phyloP scores from a whole-genome alignment of 176 grass and related monocot species.

The Triticum urartu region DNA sequence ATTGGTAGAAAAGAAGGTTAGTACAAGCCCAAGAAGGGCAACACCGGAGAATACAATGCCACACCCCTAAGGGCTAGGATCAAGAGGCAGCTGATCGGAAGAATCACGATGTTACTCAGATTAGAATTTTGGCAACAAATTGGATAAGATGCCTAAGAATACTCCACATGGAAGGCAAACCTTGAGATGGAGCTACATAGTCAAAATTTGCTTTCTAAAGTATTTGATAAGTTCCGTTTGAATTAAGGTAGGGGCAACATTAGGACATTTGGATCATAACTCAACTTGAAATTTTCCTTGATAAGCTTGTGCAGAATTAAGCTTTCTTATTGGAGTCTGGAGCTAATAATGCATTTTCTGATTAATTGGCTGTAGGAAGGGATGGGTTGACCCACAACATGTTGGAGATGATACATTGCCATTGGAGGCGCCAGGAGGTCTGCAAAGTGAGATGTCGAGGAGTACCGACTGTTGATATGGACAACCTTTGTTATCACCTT shows the following conservation, averaged over 20 bases:
- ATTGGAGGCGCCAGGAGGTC: slow-evolving; percentile 90
- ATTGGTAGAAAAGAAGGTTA: too few relatives aligned
- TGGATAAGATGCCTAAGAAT: not conserved
- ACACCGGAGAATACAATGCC: not conserved
- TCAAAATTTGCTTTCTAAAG: slow-evolving; percentile 1
- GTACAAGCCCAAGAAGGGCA: not conserved
- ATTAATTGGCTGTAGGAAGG: slow-evolving; percentile 60
- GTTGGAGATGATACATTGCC: slow-evolving; percentile 94
- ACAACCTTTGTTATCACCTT: slow-evolving; percentile 75
- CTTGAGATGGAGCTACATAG: not conserved
- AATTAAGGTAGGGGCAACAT: not conserved
- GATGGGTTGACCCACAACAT: slow-evolving; percentile 99
- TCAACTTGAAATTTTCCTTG: not conserved
- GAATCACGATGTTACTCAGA: not conserved
- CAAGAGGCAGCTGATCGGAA: too few relatives aligned
- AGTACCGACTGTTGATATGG: slow-evolving; percentile 93
- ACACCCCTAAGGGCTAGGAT: not conserved
- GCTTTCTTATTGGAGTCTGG: slow-evolving; percentile 1
- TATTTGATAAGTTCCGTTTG: not conserved
- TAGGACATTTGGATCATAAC: not conserved
- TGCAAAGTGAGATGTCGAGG: slow-evolving; percentile 97
- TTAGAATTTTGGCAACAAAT: not conserved
- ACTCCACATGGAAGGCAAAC: not conserved
- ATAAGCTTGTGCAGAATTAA: slow-evolving; percentile 11
- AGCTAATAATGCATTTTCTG: slow-evolving; percentile 28